These are phyloP conservation scores for Emergomyces pasteurianus DNA, from an alignment of 2,329 filamentous ascomycete species.

Conservation along the genomic window DNA sequence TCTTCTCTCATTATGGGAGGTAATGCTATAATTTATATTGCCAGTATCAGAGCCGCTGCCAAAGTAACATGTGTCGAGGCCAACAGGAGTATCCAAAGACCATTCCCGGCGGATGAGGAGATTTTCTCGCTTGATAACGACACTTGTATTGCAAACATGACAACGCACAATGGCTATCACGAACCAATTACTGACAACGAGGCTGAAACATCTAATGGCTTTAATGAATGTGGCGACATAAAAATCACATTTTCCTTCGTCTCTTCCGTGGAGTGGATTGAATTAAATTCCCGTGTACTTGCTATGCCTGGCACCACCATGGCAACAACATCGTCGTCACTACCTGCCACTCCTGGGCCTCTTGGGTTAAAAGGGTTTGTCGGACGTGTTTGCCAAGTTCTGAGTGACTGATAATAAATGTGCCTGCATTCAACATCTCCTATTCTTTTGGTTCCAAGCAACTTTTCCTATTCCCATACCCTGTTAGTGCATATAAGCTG, in stretches of 20 bases:
- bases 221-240: constrained; percentile 20
- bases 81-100: constrained; percentile 17
- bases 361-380: constrained; percentile 50
- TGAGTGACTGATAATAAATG: constrained; percentile 6
- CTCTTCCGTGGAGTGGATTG: constrained; percentile 45
- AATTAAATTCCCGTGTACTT: constrained; percentile 44
- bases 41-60: constrained; percentile 72
- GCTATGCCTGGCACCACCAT: constrained; percentile 47
- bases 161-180: background rate
- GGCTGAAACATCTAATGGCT: constrained; percentile 2
- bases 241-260: constrained; percentile 46
- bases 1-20: constrained; percentile 45
- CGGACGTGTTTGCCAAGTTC: constrained; percentile 33
- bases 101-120: constrained; percentile 24
- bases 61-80: constrained; percentile 51
- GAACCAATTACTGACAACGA: constrained; percentile 16
- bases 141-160: background rate
- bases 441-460: background rate
- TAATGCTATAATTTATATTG: constrained; percentile 64
- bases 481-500: background rate
- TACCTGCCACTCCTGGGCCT: constrained; percentile 35
- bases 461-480: background rate
- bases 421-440: background rate
- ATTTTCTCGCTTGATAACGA: constrained; percentile 33
- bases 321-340: constrained; percentile 36